Evolutionary conservation across 805 yeast species (phyloP), one percentile per base, ranked within the genome.

Genomic region (Pichia insulana): DNA sequence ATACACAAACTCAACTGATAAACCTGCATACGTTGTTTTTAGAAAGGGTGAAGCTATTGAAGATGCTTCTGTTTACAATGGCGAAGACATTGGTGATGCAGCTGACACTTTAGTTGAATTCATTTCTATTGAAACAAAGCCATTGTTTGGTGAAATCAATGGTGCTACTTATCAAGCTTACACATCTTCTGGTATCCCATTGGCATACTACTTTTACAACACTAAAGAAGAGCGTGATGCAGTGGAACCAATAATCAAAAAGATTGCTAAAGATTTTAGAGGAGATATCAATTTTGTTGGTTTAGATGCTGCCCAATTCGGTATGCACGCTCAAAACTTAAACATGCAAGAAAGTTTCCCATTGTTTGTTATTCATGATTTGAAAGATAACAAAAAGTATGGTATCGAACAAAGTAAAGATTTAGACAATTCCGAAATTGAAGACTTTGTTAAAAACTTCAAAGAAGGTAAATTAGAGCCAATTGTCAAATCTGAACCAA

Each of bases 271-370:
- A 68, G 67, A 75, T 59, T 71, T 74, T 67, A 78, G 86, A 70
- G 96, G 95, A 49, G 73, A 76, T 59, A 64, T 88, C 52, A 85
- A 83, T 70, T 80, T 92, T 63, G 96, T 84, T 51, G 94, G 90
- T 65, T 71, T 92, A 55, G 89, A 90, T 57, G 95, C 95, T 44
- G 58, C 70, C 42, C 68, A 68, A 56, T 92, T 68, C 61, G 96
- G 96, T 50, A 76, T 74, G 64, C 97, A 90, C 59, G 96, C 96
- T 44, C 81, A 76, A 57, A 76, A 78, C 65, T 74, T 92, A 61
- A 86, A 83, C 72, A 75, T 89, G 76, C 70, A 79, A 65, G 83
- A 85, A 58, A 76, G 79, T 56, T 82, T 83, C 76, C 98, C 98
- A 63, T 76, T 90, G 46, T 81, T 92, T 60, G 96, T 79, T 39